Conservation (phyloP, 164 flowering plant species). For the Berberis thunbergii region DNA sequence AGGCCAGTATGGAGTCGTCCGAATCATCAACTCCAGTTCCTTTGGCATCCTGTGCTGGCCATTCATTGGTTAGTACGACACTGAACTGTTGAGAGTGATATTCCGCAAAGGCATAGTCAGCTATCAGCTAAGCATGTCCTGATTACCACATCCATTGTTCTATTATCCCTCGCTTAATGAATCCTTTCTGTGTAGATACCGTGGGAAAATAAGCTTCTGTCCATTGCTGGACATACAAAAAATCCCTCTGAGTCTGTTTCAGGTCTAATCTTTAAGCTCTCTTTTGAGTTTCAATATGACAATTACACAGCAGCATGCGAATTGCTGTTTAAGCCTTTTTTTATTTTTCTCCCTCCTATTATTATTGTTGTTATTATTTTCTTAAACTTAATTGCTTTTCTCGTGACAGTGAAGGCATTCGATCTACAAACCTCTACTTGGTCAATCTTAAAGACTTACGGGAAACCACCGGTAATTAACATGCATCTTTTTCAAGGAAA, state of each 20-base stretch:
- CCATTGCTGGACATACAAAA: constrained; percentile 91
- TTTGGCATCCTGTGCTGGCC: constrained; percentile 82
- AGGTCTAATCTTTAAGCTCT: constrained; percentile 55
- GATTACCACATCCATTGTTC: constrained; percentile 1
- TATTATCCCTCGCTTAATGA: neutral
- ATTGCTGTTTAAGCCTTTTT: neutral
- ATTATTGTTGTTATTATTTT: neutral
- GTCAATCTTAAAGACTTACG: constrained; percentile 88
- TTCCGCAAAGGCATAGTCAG: neutral
- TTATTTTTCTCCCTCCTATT: neutral
- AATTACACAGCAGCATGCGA: too few relatives aligned
- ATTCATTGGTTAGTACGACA: constrained; percentile 69
- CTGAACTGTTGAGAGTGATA: neutral
- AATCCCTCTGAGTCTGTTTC: constrained; percentile 85
- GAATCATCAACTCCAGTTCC: constrained; percentile 40
- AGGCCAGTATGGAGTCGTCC: constrained; percentile 29
- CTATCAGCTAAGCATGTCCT: neutral
- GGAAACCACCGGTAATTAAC: constrained; percentile 70
- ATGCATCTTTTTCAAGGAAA: too few relatives aligned
- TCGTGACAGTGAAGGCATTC: constrained; percentile 73
- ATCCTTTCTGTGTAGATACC: constrained; percentile 45
- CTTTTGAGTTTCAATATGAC: too few relatives aligned
- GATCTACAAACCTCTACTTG: constrained; percentile 70
- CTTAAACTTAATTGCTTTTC: constrained; percentile 2
- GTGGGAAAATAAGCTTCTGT: constrained; percentile 93